phyloP scores from a whole-genome alignment of 176 grass and related monocot genomes.

The Alloteropsis semialata region DNA sequence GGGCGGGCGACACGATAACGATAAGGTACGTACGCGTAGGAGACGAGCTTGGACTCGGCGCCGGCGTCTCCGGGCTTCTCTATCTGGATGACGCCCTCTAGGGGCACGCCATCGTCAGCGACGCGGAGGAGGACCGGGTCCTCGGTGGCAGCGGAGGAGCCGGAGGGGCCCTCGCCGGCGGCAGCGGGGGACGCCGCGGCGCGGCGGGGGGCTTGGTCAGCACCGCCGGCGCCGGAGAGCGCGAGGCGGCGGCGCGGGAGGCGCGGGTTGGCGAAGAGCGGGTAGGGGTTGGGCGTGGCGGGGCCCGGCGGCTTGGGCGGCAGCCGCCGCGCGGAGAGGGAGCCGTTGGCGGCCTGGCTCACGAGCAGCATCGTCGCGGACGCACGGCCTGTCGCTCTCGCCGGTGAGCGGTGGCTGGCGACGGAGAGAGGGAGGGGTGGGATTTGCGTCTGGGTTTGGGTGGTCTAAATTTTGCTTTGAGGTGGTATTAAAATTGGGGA shows the following conservation, averaged over 20 bases:
- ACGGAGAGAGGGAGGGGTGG: neutral
- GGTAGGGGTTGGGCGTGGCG: constrained; percentile 36
- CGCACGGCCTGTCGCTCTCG: neutral
- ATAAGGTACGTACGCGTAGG: constrained; percentile 56
- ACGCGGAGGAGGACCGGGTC: constrained; percentile 42
- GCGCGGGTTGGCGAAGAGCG: constrained; percentile 50
- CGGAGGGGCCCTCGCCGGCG: constrained; percentile 41
- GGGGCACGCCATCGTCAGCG: constrained; percentile 58
- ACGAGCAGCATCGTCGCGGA: constrained; percentile 58
- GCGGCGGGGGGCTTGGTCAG: constrained; percentile 18
- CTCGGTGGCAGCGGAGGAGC: constrained; percentile 20
- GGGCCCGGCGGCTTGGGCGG: constrained; percentile 44
- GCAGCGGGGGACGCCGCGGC: neutral
- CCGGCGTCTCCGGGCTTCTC: constrained; percentile 42
- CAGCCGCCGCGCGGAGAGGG: constrained; percentile 62
- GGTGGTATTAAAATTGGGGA: neutral
- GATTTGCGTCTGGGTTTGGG: constrained; percentile 27
- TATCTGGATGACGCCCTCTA: constrained; percentile 85
- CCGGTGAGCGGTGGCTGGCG: neutral
- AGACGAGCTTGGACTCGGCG: constrained; percentile 63
- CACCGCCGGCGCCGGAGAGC: constrained; percentile 30
- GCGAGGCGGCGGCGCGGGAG: constrained; percentile 30
- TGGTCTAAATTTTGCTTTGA: constrained; percentile 37
- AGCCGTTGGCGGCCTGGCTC: constrained; percentile 78
- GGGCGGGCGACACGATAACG: neutral